phyloP scores from a whole-genome alignment of 108 stramenopile genomes.

The Cyclotella kingstonii region DNA sequence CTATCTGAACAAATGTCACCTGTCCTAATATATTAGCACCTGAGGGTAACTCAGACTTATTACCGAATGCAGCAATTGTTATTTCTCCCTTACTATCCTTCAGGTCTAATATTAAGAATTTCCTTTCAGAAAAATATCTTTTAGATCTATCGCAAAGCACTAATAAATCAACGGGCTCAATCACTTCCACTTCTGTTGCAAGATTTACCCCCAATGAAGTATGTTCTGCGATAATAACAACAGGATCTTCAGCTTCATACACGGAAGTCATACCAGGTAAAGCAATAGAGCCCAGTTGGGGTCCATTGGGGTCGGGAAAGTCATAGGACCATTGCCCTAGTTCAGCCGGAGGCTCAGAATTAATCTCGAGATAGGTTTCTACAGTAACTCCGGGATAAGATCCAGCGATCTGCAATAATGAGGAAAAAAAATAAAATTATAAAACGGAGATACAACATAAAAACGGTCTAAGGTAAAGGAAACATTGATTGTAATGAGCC shows the following conservation, averaged over 20 bases:
- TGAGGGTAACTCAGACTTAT: conserved; percentile 55
- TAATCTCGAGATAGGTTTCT: conserved; percentile 60
- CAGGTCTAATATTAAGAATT: conserved; percentile 68
- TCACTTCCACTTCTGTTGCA: conserved; percentile 51
- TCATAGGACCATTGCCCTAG: conserved; percentile 86
- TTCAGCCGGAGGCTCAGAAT: conserved; percentile 65
- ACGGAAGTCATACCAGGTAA: conserved; percentile 65
- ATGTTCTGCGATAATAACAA: conserved; percentile 83
- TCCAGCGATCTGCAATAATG: conserved; percentile 81
- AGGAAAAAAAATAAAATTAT: background rate
- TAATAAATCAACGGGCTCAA: conserved; percentile 78
- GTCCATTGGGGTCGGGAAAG: conserved; percentile 88
- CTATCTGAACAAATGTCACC: conserved; percentile 76
- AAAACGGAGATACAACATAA: background rate
- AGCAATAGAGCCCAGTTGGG: conserved; percentile 86
- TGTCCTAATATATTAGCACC: conserved; percentile 71
- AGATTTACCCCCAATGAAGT: conserved; percentile 56
- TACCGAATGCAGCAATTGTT: conserved; percentile 63
- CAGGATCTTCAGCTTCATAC: conserved; percentile 67
- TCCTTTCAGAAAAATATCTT: conserved; percentile 67
- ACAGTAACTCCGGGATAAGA: conserved; percentile 77
- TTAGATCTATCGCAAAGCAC: conserved; percentile 70
- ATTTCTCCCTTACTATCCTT: conserved; percentile 41
- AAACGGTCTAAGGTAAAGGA: background rate
- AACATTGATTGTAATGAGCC: conserved; percentile 14